Conservation (phyloP, 805 yeast species). For the Saccharomycopsis sp. region DNA sequence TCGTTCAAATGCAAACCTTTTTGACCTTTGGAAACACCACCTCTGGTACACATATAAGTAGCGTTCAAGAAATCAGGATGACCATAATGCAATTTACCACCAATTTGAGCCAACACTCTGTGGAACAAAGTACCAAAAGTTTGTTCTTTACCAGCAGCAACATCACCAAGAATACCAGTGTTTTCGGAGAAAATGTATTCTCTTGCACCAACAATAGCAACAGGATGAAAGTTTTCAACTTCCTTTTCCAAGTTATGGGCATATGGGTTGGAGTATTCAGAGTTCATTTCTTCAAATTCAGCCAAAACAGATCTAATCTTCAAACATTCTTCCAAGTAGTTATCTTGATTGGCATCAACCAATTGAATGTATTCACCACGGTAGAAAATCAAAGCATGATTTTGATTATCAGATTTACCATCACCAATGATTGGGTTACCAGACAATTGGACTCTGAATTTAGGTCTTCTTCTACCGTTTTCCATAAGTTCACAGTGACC, state of each 20-base stretch:
- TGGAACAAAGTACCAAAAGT: conserved; percentile 95
- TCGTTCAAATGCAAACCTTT: conserved; percentile 88
- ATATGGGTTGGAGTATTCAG: conserved; percentile 43
- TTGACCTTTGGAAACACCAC: conserved; percentile 93
- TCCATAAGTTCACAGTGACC: conserved; percentile 48
- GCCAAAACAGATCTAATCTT: conserved; percentile 81
- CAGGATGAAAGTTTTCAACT: conserved; percentile 38
- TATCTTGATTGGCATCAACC: conserved; percentile 94
- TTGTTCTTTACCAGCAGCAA: conserved; percentile 96
- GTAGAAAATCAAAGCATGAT: conserved; percentile 74
- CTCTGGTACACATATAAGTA: conserved; percentile 88
- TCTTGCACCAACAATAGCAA: conserved; percentile 91
- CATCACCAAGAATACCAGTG: conserved; percentile 87
- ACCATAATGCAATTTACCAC: conserved; percentile 92
- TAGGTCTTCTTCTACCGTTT: conserved; percentile 53
- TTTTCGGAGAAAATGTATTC: conserved; percentile 92
- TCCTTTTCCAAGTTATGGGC: conserved; percentile 47
- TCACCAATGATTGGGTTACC: conserved; percentile 96
- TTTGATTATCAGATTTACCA: conserved; percentile 94
- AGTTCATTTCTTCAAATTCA: conserved; percentile 78
- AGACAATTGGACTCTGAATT: conserved; percentile 61
- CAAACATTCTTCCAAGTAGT: conserved; percentile 87
- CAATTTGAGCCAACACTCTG: conserved; percentile 84
- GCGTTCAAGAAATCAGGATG: conserved; percentile 94
- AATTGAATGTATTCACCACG: conserved; percentile 94